Evolutionary conservation across 2,329 filamentous ascomycete genomes (phyloP), one percentile per base, ranked within the genome.

Genomic region (Neofusicoccum parvum): DNA sequence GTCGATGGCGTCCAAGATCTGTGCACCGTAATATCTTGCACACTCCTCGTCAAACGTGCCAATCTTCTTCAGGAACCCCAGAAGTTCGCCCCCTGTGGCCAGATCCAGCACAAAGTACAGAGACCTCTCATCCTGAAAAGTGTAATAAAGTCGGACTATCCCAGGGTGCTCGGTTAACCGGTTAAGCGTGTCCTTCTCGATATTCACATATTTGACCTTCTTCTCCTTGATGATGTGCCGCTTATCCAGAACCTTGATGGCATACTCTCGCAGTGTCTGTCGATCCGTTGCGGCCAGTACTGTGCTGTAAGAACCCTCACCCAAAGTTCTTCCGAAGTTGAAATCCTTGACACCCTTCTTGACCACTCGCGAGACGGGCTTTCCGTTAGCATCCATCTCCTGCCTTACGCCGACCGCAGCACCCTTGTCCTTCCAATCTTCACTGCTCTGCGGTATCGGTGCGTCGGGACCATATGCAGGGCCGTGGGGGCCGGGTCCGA

Each of bases 201-300:
- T 99, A 79, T 98, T 99, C 79, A 99, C 95, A 75, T 99, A 99
- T 84, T 99, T 99, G 74, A 99, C 96, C 85, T 99, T 99, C 80
- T 97, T 98, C 81, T 99, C 95, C 80, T 98, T 99, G 83, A 99
- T 99, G 74, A 99, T 99, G 78, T 99, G 95, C 73, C 93, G 88
- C 81, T 99, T 99, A 80, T 99, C 95, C 53, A 99, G 86, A 15
- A 99, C 94, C 78, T 99, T 99, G 80, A 99, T 94, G 32, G 95
- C 95, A 75, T 98, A 98, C 77, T 99, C 94, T 73, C 96, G 96
- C 66, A 96, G 82, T 1, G 92, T 97, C 78, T 97, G 92, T 67
- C 94, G 89, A 78, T 99, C 95, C 3, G 93, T 97, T 43, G 94
- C 95, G 62, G 95, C 88, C 69, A 95, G 88, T 43, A 99, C 95